These are phyloP conservation scores for Aspergillus latus DNA, from an alignment of 2,329 filamentous ascomycete genomes.

Conservation along the genomic window DNA sequence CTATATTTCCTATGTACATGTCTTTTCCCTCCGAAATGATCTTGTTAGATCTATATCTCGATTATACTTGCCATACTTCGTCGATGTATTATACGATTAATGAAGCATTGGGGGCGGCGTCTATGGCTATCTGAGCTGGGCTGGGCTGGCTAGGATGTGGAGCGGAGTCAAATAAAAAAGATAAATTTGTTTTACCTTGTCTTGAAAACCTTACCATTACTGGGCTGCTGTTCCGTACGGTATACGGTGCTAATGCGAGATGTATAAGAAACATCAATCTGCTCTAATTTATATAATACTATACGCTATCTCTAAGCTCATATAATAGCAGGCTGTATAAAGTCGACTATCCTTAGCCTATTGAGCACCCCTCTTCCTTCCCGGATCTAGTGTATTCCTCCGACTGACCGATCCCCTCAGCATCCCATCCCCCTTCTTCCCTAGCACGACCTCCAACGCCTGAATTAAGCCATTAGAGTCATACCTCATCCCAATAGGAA, in stretches of 20 bases:
- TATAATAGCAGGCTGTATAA: neutral
- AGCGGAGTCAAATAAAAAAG: slow-evolving; percentile 1
- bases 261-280: neutral
- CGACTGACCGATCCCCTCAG: slow-evolving; percentile 48
- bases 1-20: slow-evolving; percentile 18
- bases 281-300: neutral
- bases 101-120: slow-evolving; percentile 37
- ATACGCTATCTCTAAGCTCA: neutral
- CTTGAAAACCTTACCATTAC: neutral
- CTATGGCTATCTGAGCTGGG: neutral
- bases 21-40: slow-evolving; percentile 8
- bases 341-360: neutral
- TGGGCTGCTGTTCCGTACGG: neutral
- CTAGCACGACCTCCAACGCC: slow-evolving; percentile 75
- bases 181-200: neutral
- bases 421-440: slow-evolving; percentile 58
- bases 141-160: neutral
- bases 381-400: slow-evolving; percentile 57
- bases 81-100: slow-evolving; percentile 26
- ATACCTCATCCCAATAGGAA: slow-evolving; percentile 63
- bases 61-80: slow-evolving; percentile 7
- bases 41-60: slow-evolving; percentile 6
- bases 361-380: slow-evolving; percentile 22
- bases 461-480: slow-evolving; percentile 73
- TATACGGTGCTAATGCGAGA: neutral